phyloP scores from a whole-genome alignment of 164 flowering plant genomes.

The Annona squamosa region DNA sequence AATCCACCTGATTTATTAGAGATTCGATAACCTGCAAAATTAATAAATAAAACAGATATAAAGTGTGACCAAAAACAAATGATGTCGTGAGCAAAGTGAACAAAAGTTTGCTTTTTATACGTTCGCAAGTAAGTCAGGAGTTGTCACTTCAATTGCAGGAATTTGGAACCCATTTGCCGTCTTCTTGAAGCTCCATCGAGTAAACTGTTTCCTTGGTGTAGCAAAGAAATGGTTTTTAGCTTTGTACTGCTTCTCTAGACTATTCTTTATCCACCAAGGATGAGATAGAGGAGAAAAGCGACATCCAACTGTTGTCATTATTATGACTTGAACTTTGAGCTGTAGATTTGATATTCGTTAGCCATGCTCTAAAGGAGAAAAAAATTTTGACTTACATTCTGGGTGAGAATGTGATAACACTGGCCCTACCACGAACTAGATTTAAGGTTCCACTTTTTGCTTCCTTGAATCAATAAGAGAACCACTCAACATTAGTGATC shows the following conservation, averaged over 20 bases:
- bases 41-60: not conserved
- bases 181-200: not conserved
- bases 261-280: slow-evolving; percentile 4
- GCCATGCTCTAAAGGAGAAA: not conserved
- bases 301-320: slow-evolving; percentile 11
- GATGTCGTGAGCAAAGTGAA: not conserved
- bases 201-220: not conserved
- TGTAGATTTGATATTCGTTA: not conserved
- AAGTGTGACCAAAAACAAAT: not conserved
- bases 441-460: not conserved
- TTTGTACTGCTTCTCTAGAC: not conserved
- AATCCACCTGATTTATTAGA: slow-evolving; percentile 60
- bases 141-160: slow-evolving; percentile 3
- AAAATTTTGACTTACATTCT: not conserved
- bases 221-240: slow-evolving; percentile 7
- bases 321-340: not conserved
- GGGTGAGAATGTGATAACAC: not conserved
- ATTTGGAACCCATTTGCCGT: not conserved
- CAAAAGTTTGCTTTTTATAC: slow-evolving; percentile 2
- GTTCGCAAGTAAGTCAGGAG: slow-evolving; percentile 12
- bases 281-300: slow-evolving; percentile 2
- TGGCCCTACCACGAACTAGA: not conserved
- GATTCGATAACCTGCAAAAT: slow-evolving; percentile 61
- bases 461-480: not conserved
- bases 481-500: not conserved